Percentiles rank a stretch among this genome's conserved stretches.
Evolutionary conservation across 345 rosid genomes (phyloP).

Genomic region (Populus euphratica): DNA sequence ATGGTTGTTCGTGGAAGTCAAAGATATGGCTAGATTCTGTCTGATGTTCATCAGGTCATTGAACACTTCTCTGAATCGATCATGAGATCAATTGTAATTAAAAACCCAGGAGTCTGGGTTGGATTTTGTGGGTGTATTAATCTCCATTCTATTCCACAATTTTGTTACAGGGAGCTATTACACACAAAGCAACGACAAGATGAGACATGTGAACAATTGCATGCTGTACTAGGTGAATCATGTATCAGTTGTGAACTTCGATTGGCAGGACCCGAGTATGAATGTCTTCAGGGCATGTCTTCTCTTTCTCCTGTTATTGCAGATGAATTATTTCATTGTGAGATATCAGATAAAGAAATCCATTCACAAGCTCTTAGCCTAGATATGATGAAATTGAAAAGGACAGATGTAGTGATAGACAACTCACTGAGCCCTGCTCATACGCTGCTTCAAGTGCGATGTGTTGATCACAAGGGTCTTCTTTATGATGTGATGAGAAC

Average conservation of each 20-base stretch:
- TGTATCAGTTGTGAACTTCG: slow-evolving; percentile 78
- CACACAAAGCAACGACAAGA: slow-evolving; percentile 59
- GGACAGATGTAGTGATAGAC: slow-evolving; percentile 49
- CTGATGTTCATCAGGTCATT: neutral
- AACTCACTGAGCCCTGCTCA: slow-evolving; percentile 75
- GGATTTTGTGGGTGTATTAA: neutral
- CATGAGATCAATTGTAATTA: neutral
- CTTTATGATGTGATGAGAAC: slow-evolving; percentile 75
- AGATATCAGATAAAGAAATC: slow-evolving; percentile 46
- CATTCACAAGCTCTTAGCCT: slow-evolving; percentile 55
- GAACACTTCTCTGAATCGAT: neutral
- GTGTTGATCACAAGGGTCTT: slow-evolving; percentile 75
- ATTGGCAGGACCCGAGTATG: slow-evolving; percentile 67
- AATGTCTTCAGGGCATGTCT: slow-evolving; percentile 44
- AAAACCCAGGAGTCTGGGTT: neutral
- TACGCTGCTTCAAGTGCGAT: slow-evolving; percentile 66
- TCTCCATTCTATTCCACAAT: slow-evolving; percentile 1
- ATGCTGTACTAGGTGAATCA: slow-evolving; percentile 61
- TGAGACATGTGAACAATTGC: slow-evolving; percentile 54
- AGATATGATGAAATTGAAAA: slow-evolving; percentile 57
- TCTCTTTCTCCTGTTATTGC: slow-evolving; percentile 53
- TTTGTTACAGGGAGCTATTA: slow-evolving; percentile 58
- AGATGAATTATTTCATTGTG: slow-evolving; percentile 54
- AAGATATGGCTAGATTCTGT: neutral
- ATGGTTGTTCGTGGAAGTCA: neutral